Conservation (phyloP, 2,329 filamentous ascomycete species). For the Albifimbria verrucaria region DNA sequence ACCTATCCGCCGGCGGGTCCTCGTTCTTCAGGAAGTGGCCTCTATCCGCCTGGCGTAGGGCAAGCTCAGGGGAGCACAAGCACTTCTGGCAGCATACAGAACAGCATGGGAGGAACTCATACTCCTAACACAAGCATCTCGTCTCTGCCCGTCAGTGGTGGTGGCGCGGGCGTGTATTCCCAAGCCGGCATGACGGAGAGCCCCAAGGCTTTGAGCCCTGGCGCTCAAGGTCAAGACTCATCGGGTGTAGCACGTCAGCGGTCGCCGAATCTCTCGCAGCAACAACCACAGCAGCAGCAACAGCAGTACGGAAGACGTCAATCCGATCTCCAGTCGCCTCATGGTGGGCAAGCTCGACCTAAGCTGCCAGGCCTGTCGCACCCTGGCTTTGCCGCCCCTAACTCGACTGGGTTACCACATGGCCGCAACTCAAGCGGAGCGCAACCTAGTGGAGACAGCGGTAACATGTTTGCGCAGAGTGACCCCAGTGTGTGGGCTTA, state of each 20-base stretch:
- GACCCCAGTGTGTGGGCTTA: slow-evolving; percentile 69
- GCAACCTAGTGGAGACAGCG: slow-evolving; percentile 56
- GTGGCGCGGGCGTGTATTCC: slow-evolving; percentile 61
- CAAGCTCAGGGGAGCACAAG: slow-evolving; percentile 54
- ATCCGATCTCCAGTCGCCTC: slow-evolving; percentile 54
- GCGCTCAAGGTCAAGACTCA: slow-evolving; percentile 50
- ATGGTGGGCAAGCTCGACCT: slow-evolving; percentile 38
- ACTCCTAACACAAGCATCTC: slow-evolving; percentile 48
- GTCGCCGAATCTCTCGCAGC: slow-evolving; percentile 63
- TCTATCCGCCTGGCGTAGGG: slow-evolving; percentile 61
- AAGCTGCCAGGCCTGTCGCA: slow-evolving; percentile 35
- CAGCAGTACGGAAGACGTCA: slow-evolving; percentile 48
- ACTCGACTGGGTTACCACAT: slow-evolving; percentile 26
- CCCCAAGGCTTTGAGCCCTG: slow-evolving; percentile 78
- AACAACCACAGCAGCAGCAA: slow-evolving; percentile 59
- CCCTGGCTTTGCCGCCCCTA: slow-evolving; percentile 28
- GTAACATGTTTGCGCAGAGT: slow-evolving; percentile 62
- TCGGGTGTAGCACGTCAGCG: slow-evolving; percentile 51
- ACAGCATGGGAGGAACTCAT: slow-evolving; percentile 38
- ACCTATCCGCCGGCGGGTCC: slow-evolving; percentile 74
- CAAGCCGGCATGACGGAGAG: slow-evolving; percentile 79
- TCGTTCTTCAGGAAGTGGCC: slow-evolving; percentile 44
- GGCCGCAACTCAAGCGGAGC: slow-evolving; percentile 43
- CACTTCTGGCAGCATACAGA: slow-evolving; percentile 48
- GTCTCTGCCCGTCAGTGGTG: slow-evolving; percentile 42